These are phyloP conservation scores for Catunica adiposa DNA, from an alignment of 2,329 filamentous ascomycete genomes.

Conservation along the genomic window DNA sequence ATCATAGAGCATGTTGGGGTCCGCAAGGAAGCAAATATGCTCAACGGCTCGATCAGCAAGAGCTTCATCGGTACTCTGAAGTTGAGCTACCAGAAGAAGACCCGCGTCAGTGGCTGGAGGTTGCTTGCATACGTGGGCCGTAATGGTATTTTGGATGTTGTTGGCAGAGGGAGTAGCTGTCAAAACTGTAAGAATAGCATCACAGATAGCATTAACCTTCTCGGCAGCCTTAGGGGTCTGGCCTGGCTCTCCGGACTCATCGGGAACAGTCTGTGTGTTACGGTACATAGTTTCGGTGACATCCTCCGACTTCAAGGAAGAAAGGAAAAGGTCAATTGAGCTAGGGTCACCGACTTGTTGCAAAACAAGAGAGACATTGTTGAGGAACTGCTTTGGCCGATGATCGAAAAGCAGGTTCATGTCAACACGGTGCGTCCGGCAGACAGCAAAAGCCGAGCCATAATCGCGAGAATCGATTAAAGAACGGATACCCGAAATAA, in stretches of 20 bases:
- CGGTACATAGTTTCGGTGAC: conserved; percentile 88
- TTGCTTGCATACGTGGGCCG: conserved; percentile 81
- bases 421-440: conserved; percentile 83
- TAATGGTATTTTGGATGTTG: conserved; percentile 81
- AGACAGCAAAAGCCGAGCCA: conserved; percentile 66
- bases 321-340: conserved; percentile 81
- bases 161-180: conserved; percentile 37
- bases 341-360: conserved; percentile 68
- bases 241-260: conserved; percentile 14
- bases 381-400: conserved; percentile 69
- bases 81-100: conserved; percentile 56
- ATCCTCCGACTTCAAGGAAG: conserved; percentile 78
- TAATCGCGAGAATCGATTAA: conserved; percentile 72
- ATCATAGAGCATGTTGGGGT: conserved; percentile 83
- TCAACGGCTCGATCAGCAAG: conserved; percentile 80
- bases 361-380: conserved; percentile 58
- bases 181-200: conserved; percentile 60
- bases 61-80: conserved; percentile 51
- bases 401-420: conserved; percentile 97
- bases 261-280: conserved; percentile 46
- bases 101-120: conserved; percentile 83
- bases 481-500: conserved; percentile 72
- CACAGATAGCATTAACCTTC: conserved; percentile 81
- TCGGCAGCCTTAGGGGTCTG: conserved; percentile 17
- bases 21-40: conserved; percentile 93